phyloP scores from a whole-genome alignment of 768 basidiomycete genomes.

The Pisolithus albus region DNA sequence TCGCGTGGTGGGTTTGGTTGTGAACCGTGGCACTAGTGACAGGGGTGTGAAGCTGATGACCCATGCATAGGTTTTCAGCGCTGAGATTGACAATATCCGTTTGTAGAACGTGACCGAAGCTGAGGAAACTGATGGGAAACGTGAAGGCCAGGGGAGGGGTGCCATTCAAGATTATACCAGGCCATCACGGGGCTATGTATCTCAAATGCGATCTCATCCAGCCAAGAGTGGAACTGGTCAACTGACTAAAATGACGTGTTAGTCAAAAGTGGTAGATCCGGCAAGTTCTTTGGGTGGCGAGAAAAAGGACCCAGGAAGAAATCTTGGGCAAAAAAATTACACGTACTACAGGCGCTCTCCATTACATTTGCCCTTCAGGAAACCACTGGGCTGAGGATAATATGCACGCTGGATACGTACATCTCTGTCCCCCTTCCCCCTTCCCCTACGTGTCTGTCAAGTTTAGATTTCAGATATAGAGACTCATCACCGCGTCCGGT shows the following conservation, averaged over 20 bases:
- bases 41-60: slow-evolving; percentile 16
- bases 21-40: slow-evolving; percentile 5
- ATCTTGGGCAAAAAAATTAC: too few species aligned
- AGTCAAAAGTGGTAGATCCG: slow-evolving; percentile 70
- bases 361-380: too few species aligned
- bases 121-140: slow-evolving; percentile 54
- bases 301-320: too few species aligned
- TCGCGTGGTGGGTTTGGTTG: slow-evolving; percentile 67
- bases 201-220: slow-evolving; percentile 51
- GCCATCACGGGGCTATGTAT: slow-evolving; percentile 94
- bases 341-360: too few species aligned
- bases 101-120: slow-evolving; percentile 88
- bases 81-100: slow-evolving; percentile 87
- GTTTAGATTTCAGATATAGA: too few species aligned
- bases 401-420: too few species aligned
- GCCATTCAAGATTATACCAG: slow-evolving; percentile 92
- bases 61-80: slow-evolving; percentile 39
- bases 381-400: too few species aligned
- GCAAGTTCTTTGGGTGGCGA: too few species aligned
- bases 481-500: too few species aligned
- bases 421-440: too few species aligned
- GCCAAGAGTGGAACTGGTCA: slow-evolving; percentile 14
- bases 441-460: too few species aligned
- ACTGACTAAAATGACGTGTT: slow-evolving; percentile 11
- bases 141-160: slow-evolving; percentile 61